Conservation (phyloP, 129 eudicot species). For the Apium graveolens region DNA sequence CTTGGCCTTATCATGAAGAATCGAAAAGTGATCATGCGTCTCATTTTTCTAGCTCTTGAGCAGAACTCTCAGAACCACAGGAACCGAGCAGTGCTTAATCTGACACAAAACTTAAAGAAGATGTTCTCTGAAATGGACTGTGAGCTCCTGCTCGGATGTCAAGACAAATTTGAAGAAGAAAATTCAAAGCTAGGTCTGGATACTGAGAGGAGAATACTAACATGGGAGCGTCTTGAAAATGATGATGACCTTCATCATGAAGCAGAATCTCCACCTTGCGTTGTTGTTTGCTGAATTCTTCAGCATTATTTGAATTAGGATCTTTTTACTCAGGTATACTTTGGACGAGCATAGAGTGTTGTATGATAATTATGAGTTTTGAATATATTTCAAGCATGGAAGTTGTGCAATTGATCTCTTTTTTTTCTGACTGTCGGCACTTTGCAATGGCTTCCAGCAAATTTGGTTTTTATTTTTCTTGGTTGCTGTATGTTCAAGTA, state of each 20-base stretch:
- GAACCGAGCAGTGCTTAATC: constrained; percentile 68
- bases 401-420: not conserved
- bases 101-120: constrained; percentile 54
- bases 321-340: constrained; percentile 4
- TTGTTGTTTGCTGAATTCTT: constrained; percentile 28
- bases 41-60: constrained; percentile 53
- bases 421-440: constrained; percentile 3
- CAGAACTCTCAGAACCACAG: constrained; percentile 51
- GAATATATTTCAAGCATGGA: not conserved
- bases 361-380: not conserved
- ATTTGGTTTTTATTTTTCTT: not conserved
- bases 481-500: not conserved
- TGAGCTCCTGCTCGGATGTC: constrained; percentile 45
- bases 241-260: constrained; percentile 23
- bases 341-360: constrained; percentile 19
- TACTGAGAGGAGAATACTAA: constrained; percentile 45
- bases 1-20: constrained; percentile 46
- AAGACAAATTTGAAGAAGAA: constrained; percentile 43
- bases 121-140: constrained; percentile 53
- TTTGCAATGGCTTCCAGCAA: not conserved
- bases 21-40: constrained; percentile 57
- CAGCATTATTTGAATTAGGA: not conserved
- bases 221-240: constrained; percentile 56
- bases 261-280: constrained; percentile 26
- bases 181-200: constrained; percentile 21